These are phyloP conservation scores for Lipomyces spencermartinsiae DNA, from an alignment of 805 yeast genomes.

Conservation along the genomic window DNA sequence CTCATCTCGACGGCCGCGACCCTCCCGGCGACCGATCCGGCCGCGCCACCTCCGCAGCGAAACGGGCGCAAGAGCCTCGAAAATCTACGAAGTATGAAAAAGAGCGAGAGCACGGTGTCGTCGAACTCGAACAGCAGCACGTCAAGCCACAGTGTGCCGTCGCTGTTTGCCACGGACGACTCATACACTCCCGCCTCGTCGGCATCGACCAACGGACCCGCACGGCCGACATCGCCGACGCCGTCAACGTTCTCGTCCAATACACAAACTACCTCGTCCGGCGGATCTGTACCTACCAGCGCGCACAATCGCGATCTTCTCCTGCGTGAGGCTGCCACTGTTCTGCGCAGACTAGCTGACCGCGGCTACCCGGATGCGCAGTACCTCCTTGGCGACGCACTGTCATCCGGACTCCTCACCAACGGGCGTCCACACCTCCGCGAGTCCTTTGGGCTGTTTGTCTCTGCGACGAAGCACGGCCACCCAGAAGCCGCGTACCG, in stretches of 20 bases:
- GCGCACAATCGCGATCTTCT: constrained; percentile 52
- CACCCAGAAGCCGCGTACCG: constrained; percentile 92
- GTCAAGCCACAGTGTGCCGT: constrained; percentile 17
- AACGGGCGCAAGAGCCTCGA: not conserved
- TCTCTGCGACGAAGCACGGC: constrained; percentile 90
- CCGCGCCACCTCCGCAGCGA: not conserved
- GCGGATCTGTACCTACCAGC: constrained; percentile 8
- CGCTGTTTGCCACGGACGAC: constrained; percentile 18
- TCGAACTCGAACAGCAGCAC: constrained; percentile 16
- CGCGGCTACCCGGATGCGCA: constrained; percentile 90
- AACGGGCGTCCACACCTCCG: constrained; percentile 63
- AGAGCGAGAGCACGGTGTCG: constrained; percentile 15
- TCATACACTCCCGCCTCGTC: constrained; percentile 7
- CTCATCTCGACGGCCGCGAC: constrained; percentile 80
- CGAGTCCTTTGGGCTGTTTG: constrained; percentile 78
- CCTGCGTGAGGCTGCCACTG: constrained; percentile 76
- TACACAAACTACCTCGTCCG: constrained; percentile 10
- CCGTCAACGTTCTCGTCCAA: constrained; percentile 10
- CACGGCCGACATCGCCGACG: constrained; percentile 15
- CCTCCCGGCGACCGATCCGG: constrained; percentile 19
- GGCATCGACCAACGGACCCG: not conserved
- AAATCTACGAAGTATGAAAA: constrained; percentile 3
- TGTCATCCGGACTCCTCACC: constrained; percentile 82
- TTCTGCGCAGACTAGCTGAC: constrained; percentile 73
- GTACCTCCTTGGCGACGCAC: constrained; percentile 88